Base-by-base conservation (phyloP, 2,329 filamentous ascomycete species). In the Fusarium sp. region DNA sequence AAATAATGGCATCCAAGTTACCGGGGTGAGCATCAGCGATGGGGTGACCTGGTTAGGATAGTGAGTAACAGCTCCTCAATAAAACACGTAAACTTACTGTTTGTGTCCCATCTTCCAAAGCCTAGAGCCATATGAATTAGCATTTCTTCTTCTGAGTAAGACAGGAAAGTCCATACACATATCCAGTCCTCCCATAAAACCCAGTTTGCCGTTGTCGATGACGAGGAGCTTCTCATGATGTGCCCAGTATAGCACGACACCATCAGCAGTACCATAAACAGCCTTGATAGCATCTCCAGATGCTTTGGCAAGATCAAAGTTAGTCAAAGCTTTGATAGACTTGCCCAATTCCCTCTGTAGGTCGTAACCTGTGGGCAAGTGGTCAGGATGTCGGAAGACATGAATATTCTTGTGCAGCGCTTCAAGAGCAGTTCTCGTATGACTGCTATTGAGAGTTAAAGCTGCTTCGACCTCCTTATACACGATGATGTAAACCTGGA, bases 151-250 rank as follows among this genome's bases (percentile, higher is more conserved):
- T 18, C 3, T 13, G 4, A 27, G 13, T 4, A 8, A 5, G 31
- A 3, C 17, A 17, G 10, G 17, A 22, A 18, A 9, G 15, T 3
- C 35, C 84, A 66, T 82, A 88, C 89, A 97, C 76, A 97, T 86
- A 81, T 97, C 94, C 3, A 97, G 84, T 25, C 94, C 95, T 53
- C 94, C 94, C 94, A 97, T 97, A 79, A 98, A 97, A 4, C 92
- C 94, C 62, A 91, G 85, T 14, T 86, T 86, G n/a, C 70, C 70
- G 14, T 91, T 89, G 79, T 98, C 94, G 20, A 98, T 84, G 4
- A 97, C 79, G 74, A 93, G 94, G 2, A 97, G 87, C 82, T 98
- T 98, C 83, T 98, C 94, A 75, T 97, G 94, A 76, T 97, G 94
- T 5, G 94, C 94, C 94, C 94, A 97, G 82, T 94, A 97, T 2